Evolutionary conservation across 164 flowering plant species (phyloP).

Genomic region (Magnolia sinica): DNA sequence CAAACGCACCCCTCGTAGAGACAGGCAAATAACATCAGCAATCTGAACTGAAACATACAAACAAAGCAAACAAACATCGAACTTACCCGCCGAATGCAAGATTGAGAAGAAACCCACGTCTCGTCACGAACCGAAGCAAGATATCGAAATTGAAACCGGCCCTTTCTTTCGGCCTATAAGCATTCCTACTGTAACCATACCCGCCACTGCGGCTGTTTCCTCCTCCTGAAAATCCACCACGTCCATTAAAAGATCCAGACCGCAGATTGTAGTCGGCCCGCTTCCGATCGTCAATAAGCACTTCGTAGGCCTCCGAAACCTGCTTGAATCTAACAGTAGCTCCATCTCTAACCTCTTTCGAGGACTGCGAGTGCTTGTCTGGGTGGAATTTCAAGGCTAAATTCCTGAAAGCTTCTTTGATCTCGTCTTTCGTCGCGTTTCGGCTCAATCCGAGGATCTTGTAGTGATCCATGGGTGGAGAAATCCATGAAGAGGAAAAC

Average conservation of each 20-base stretch:
- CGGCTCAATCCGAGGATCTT: constrained; percentile 50
- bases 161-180: constrained; percentile 13
- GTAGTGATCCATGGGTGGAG: constrained; percentile 58
- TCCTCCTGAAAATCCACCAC: neutral
- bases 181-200: constrained; percentile 10
- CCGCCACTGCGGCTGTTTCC: neutral
- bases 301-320: constrained; percentile 77
- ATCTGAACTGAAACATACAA: neutral
- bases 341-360: constrained; percentile 36
- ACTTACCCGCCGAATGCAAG: constrained; percentile 60
- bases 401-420: constrained; percentile 70
- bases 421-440: constrained; percentile 63
- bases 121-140: constrained; percentile 36
- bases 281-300: constrained; percentile 61
- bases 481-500: neutral
- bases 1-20: too few relatives aligned
- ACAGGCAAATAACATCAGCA: neutral
- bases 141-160: constrained; percentile 26
- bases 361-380: constrained; percentile 68
- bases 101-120: constrained; percentile 57
- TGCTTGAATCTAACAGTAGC: constrained; percentile 69
- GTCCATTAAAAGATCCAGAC: neutral
- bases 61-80: neutral
- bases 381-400: constrained; percentile 79
- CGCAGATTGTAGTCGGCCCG: constrained; percentile 58